These are phyloP conservation scores for Tricholoma hemisulphureum DNA, from an alignment of 768 basidiomycete genomes.

Conservation along the genomic window DNA sequence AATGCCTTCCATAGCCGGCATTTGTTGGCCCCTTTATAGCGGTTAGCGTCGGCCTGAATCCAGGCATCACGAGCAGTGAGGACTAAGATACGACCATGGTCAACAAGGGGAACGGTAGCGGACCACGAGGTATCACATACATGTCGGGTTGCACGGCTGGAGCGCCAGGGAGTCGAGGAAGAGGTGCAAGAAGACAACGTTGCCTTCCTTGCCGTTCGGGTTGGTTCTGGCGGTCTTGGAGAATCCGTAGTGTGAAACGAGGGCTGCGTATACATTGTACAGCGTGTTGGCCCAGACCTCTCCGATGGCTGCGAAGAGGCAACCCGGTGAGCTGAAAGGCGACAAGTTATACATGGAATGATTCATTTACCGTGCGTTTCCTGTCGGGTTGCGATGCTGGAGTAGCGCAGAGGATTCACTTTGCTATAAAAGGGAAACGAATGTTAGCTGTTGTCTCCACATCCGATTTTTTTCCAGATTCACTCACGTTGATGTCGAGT, in stretches of 20 bases:
- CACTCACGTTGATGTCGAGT: slow-evolving; percentile 43
- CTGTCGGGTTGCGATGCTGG: slow-evolving; percentile 27
- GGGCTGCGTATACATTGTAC: slow-evolving; percentile 21
- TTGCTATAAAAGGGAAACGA: slow-evolving; percentile 5
- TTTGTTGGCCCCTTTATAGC: slow-evolving; percentile 35
- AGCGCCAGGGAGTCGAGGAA: slow-evolving; percentile 38
- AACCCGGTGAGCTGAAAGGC: too few species aligned
- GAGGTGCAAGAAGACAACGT: slow-evolving; percentile 37
- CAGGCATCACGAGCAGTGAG: slow-evolving; percentile 37
- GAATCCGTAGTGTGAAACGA: slow-evolving; percentile 16
- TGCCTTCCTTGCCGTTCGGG: slow-evolving; percentile 29
- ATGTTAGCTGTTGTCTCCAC: slow-evolving; percentile 28
- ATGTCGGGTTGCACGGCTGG: slow-evolving; percentile 36
- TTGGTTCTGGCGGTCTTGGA: slow-evolving; percentile 26
- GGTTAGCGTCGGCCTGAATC: slow-evolving; percentile 44
- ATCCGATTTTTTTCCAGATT: background rate
- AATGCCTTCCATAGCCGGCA: slow-evolving; percentile 40
- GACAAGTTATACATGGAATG: background rate
- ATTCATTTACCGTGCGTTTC: slow-evolving; percentile 38
- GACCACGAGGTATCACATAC: slow-evolving; percentile 19
- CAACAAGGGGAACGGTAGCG: background rate
- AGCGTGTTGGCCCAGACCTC: slow-evolving; percentile 37
- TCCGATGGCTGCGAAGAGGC: slow-evolving; percentile 38
- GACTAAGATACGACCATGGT: slow-evolving; percentile 21
- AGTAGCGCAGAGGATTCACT: slow-evolving; percentile 38